Evolutionary conservation across 2,329 filamentous ascomycete species (phyloP).

Genomic region (Fusarium ramigenum): DNA sequence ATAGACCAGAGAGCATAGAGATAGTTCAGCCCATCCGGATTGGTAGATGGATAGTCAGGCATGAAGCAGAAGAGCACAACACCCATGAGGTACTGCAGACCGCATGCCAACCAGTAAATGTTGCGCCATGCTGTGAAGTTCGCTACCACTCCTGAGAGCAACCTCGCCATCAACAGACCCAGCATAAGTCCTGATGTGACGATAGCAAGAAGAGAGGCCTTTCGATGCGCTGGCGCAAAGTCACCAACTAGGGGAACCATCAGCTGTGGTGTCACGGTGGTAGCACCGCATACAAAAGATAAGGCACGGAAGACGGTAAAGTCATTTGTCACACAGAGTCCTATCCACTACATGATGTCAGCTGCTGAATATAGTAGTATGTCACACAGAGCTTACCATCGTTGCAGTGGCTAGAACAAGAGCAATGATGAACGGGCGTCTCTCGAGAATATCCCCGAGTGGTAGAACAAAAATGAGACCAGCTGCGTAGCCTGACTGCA

Average conservation of each 20-base stretch:
- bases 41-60: conserved; percentile 83
- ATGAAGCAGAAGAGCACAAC: conserved; percentile 74
- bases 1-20: conserved; percentile 72
- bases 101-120: conserved; percentile 82
- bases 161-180: conserved; percentile 78
- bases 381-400: conserved; percentile 57
- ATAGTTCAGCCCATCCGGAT: conserved; percentile 72
- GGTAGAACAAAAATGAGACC: conserved; percentile 81
- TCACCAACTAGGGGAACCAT: conserved; percentile 86
- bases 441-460: conserved; percentile 73
- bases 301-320: conserved; percentile 73
- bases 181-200: conserved; percentile 80
- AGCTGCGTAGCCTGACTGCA: conserved; percentile 81
- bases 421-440: conserved; percentile 74
- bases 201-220: conserved; percentile 76
- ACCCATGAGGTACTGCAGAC: conserved; percentile 74
- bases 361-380: background rate
- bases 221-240: conserved; percentile 74
- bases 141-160: conserved; percentile 79
- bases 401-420: conserved; percentile 75
- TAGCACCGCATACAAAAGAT: conserved; percentile 78
- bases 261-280: conserved; percentile 80
- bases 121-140: conserved; percentile 79
- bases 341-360: conserved; percentile 64
- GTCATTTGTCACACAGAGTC: conserved; percentile 72